A percentile compares a stretch with the other conserved stretches of the same genome.
These are phyloP conservation scores for Eudorina sp. DNA, from an alignment of 139 green algal species.

Conservation along the genomic window DNA sequence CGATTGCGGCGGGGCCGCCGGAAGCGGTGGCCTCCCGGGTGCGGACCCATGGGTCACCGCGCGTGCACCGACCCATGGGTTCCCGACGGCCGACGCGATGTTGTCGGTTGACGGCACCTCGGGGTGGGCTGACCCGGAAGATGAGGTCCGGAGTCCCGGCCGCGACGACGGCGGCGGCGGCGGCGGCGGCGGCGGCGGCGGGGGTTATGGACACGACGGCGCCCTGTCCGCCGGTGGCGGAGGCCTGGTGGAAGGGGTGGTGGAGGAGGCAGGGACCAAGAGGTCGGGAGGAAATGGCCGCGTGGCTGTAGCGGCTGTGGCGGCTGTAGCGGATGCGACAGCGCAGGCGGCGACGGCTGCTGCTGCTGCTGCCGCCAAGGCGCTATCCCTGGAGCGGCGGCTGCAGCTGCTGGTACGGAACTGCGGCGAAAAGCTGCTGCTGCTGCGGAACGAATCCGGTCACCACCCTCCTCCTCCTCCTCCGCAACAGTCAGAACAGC, in stretches of 20 bases:
- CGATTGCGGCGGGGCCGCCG: no score
- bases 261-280: not conserved
- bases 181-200: no score
- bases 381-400: not conserved
- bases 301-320: not conserved
- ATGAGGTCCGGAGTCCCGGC: no score
- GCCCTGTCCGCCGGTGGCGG: not conserved
- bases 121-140: no score
- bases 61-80: no score
- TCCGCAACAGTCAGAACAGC: no score
- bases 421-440: not conserved
- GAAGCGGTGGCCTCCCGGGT: no score
- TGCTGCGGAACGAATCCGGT: no score
- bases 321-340: not conserved
- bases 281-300: not conserved
- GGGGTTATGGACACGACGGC: not conserved
- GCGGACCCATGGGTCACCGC: no score
- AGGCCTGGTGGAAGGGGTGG: not conserved
- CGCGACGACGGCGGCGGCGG: no score
- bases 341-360: not conserved
- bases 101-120: not conserved
- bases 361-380: no score
- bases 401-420: conserved; percentile 9
- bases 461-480: no score
- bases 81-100: not conserved